phyloP scores from a whole-genome alignment of 2,329 filamentous ascomycete species.

The Hymenotorrendiella dingleyae region DNA sequence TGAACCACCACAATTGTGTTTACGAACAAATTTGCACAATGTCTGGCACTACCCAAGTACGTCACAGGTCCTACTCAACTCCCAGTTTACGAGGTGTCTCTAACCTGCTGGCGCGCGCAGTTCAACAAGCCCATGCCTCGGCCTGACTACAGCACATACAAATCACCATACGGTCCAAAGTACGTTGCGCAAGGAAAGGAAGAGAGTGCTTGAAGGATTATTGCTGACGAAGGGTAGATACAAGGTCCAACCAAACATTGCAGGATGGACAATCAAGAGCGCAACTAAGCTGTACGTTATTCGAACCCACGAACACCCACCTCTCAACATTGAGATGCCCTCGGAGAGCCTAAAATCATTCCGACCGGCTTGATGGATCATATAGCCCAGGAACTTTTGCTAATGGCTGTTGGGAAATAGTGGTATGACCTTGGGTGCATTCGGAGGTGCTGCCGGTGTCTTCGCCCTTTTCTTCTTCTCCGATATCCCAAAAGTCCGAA shows the following conservation, averaged over 20 bases:
- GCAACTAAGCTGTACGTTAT: conserved; percentile 42
- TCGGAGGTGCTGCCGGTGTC: conserved; percentile 49
- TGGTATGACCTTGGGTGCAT: conserved; percentile 45
- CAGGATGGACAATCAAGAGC: conserved; percentile 46
- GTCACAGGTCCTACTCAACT: too few relatives aligned
- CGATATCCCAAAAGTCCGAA: conserved; percentile 54
- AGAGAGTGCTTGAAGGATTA: neutral
- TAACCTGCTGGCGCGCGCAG: neutral
- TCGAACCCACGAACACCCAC: neutral
- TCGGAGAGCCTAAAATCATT: too few relatives aligned
- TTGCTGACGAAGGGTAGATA: conserved; percentile 41
- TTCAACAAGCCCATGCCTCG: conserved; percentile 17
- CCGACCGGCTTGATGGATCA: too few relatives aligned
- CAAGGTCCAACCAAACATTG: conserved; percentile 49
- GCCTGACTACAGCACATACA: conserved; percentile 39
- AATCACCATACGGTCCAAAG: conserved; percentile 62
- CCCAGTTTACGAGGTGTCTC: too few relatives aligned
- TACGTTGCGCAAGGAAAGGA: conserved; percentile 36
- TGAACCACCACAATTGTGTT: conserved; percentile 6
- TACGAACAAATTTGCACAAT: conserved; percentile 7
- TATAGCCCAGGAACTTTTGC: too few relatives aligned
- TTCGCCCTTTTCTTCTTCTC: conserved; percentile 56
- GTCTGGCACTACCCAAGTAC: too few relatives aligned
- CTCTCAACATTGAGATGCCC: too few relatives aligned
- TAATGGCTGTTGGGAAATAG: conserved; percentile 32